phyloP scores from a whole-genome alignment of 1,139 yeast genomes.

The Yamadazyma diddensiae region DNA sequence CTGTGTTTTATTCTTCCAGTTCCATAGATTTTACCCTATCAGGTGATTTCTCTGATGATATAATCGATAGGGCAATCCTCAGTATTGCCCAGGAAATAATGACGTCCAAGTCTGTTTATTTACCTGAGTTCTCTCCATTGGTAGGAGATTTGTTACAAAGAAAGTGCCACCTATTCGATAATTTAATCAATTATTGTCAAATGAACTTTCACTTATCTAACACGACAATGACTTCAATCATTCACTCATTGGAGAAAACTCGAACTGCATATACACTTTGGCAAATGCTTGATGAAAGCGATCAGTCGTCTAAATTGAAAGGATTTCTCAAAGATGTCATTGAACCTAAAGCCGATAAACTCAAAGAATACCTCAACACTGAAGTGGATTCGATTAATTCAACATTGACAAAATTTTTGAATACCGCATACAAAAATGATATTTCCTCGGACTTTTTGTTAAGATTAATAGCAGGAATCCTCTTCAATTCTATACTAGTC shows the following conservation, averaged over 20 bases:
- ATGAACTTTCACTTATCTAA: slow-evolving; percentile 42
- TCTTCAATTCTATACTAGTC: slow-evolving; percentile 42
- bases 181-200: slow-evolving; percentile 45
- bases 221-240: slow-evolving; percentile 31
- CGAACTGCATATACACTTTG: slow-evolving; percentile 54
- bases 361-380: slow-evolving; percentile 26
- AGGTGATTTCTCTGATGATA: slow-evolving; percentile 29
- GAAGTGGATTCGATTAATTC: slow-evolving; percentile 32
- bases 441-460: slow-evolving; percentile 24
- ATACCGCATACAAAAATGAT: slow-evolving; percentile 20
- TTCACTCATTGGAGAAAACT: slow-evolving; percentile 55
- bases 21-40: slow-evolving; percentile 58
- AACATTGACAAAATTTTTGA: slow-evolving; percentile 29
- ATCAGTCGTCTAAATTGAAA: slow-evolving; percentile 12
- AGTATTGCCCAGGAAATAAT: slow-evolving; percentile 55
- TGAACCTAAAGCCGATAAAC: slow-evolving; percentile 8
- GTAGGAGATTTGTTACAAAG: slow-evolving; percentile 23
- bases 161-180: slow-evolving; percentile 27
- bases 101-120: slow-evolving; percentile 38
- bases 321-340: slow-evolving; percentile 10
- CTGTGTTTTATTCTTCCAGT: slow-evolving; percentile 56
- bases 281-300: slow-evolving; percentile 28
- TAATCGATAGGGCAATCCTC: slow-evolving; percentile 48
- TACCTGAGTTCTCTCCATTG: slow-evolving; percentile 29
- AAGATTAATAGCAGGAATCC: slow-evolving; percentile 32